Evolutionary conservation across 208 protist species (phyloP).

Genomic region (Acanthamoeba royreba): DNA sequence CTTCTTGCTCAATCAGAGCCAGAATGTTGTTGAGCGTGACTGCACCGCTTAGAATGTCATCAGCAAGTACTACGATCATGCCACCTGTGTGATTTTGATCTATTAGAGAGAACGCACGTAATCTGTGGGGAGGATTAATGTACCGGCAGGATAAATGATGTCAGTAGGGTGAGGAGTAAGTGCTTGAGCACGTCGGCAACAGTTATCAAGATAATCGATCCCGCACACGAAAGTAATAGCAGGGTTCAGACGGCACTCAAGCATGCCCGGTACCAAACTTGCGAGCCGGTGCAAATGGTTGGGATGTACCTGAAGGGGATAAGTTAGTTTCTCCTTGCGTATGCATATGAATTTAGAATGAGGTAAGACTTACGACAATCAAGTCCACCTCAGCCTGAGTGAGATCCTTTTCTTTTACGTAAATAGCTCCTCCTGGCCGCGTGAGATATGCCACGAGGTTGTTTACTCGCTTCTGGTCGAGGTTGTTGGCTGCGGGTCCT

Average conservation of each 20-base stretch:
- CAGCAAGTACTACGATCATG: neutral
- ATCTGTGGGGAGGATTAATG: too few relatives aligned
- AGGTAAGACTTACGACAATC: neutral
- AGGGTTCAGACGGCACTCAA: conserved; percentile 23
- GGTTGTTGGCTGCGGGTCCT: neutral
- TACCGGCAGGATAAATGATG: neutral
- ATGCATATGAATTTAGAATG: neutral
- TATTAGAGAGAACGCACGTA: too few relatives aligned
- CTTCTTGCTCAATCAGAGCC: neutral
- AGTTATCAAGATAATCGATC: conserved; percentile 34
- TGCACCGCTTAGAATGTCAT: neutral
- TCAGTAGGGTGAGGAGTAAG: neutral
- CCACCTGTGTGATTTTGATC: too few relatives aligned
- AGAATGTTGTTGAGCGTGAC: neutral
- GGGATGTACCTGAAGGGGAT: neutral
- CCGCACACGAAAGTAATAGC: neutral
- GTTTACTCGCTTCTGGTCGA: neutral
- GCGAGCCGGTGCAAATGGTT: neutral
- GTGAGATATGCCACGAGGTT: neutral
- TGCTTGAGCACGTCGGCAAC: neutral
- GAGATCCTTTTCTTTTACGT: neutral
- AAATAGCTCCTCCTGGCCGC: neutral
- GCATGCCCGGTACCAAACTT: neutral
- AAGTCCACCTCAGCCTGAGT: neutral
- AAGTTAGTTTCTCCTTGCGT: neutral